These are phyloP conservation scores for Solanum appendiculatum DNA, from an alignment of 257 asterid species.

Conservation along the genomic window DNA sequence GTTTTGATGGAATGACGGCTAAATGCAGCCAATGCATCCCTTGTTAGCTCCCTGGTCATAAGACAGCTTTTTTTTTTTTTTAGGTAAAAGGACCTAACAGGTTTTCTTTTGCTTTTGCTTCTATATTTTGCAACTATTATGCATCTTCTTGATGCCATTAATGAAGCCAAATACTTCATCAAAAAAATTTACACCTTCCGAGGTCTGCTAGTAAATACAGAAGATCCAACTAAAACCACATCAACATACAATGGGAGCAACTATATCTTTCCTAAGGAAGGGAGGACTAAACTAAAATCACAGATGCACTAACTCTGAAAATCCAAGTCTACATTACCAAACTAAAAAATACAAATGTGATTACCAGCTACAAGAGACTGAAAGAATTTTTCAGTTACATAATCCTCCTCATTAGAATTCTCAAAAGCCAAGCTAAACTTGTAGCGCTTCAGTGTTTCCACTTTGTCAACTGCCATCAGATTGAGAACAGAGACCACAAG, in stretches of 20 bases:
- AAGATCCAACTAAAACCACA: background rate
- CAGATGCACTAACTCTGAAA: background rate
- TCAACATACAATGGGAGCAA: background rate
- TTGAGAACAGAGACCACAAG: background rate
- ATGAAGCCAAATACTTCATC: background rate
- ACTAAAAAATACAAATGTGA: background rate
- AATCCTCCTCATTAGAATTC: constrained; percentile 95
- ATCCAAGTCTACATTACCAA: background rate
- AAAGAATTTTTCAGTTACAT: constrained; percentile 89
- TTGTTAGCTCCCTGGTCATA: background rate
- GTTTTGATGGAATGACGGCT: background rate
- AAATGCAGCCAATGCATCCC: background rate
- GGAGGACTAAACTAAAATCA: background rate
- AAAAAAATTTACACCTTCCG: background rate
- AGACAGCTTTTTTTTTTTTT: background rate
- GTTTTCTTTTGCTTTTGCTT: background rate
- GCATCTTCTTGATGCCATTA: background rate
- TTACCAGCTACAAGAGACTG: constrained; percentile 98
- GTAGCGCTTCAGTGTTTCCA: constrained; percentile 64
- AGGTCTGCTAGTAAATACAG: background rate
- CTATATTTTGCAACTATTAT: background rate
- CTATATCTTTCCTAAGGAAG: background rate
- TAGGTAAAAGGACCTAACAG: background rate
- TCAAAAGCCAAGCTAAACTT: constrained; percentile 97
- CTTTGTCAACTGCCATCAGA: constrained; percentile 75